These are phyloP conservation scores for Kewa caespitosa DNA, from an alignment of 179 eudicot genomes.

Conservation along the genomic window DNA sequence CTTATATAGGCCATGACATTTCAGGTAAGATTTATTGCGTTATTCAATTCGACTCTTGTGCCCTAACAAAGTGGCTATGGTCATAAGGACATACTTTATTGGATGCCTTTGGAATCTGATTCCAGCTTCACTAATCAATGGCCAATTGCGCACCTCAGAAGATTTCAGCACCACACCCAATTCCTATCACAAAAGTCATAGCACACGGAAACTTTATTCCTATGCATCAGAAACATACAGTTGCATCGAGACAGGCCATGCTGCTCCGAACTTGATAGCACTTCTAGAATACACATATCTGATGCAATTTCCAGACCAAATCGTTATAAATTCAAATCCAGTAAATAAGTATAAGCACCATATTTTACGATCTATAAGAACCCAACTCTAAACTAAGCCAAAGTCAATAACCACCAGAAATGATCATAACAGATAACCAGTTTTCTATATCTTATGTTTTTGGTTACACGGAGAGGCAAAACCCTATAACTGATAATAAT, in stretches of 20 bases:
- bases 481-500: not conserved
- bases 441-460: no score
- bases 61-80: not conserved
- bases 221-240: not conserved
- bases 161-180: no score
- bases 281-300: not conserved
- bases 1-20: not conserved
- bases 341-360: not conserved
- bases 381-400: not conserved
- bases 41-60: not conserved
- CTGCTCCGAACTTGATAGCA: slow-evolving; percentile 1
- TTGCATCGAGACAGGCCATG: not conserved
- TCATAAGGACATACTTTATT: slow-evolving; percentile 1
- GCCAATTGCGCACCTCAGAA: not conserved
- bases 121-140: slow-evolving; percentile 10
- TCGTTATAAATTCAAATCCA: not conserved
- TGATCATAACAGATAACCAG: not conserved
- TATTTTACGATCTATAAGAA: not conserved
- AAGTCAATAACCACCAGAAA: no score
- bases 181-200: not conserved
- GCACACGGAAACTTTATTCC: not conserved
- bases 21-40: not conserved
- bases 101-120: slow-evolving; percentile 16
- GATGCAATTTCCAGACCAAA: not conserved
- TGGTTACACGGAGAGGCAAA: not conserved